A percentile compares a stretch with the other conserved stretches of the same genome.
Evolutionary conservation across 495 filamentous ascomycete species (phyloP).

Genomic region (Cryomyces minteri): DNA sequence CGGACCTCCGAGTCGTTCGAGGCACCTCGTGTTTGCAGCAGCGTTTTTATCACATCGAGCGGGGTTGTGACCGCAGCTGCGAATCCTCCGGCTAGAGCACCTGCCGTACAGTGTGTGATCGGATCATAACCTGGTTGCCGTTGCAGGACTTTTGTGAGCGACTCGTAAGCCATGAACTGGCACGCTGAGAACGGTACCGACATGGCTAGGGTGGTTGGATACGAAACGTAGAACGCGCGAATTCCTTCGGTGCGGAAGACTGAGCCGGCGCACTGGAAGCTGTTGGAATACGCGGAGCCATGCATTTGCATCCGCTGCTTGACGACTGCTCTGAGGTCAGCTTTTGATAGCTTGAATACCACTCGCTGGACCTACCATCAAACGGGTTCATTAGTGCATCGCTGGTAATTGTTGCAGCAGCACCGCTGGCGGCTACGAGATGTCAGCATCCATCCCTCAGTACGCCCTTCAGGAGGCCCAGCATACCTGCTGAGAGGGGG

Average conservation of each 20-base stretch:
- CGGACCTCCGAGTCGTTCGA: constrained; percentile 66
- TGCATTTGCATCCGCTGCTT: constrained; percentile 99
- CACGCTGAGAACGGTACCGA: constrained; percentile 93
- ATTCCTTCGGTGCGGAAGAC: constrained; percentile 81
- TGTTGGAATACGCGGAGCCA: constrained; percentile 72
- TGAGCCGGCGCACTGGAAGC: constrained; percentile 66
- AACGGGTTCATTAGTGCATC: constrained; percentile 99
- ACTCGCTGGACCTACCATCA: constrained; percentile 48
- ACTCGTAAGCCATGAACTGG: constrained; percentile 95
- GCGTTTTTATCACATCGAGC: constrained; percentile 93
- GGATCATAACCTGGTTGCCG: constrained; percentile 74
- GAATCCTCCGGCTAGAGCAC: constrained; percentile 80
- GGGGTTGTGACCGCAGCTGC: constrained; percentile 89
- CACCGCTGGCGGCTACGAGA: constrained; percentile 64
- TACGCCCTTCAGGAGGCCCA: not conserved
- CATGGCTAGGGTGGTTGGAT: constrained; percentile 96
- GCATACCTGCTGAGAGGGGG: constrained; percentile 72
- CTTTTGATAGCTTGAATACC: not conserved
- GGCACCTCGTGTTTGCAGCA: constrained; percentile 81
- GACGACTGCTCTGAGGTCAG: constrained; percentile 44
- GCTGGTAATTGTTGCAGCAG: constrained; percentile 85
- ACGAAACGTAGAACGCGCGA: constrained; percentile 92
- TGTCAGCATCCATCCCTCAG: not conserved
- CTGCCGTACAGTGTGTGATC: constrained; percentile 76
- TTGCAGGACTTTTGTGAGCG: constrained; percentile 84